Evolutionary conservation across 345 rosid genomes (phyloP).

Genomic region (Citrus cavaleriei): DNA sequence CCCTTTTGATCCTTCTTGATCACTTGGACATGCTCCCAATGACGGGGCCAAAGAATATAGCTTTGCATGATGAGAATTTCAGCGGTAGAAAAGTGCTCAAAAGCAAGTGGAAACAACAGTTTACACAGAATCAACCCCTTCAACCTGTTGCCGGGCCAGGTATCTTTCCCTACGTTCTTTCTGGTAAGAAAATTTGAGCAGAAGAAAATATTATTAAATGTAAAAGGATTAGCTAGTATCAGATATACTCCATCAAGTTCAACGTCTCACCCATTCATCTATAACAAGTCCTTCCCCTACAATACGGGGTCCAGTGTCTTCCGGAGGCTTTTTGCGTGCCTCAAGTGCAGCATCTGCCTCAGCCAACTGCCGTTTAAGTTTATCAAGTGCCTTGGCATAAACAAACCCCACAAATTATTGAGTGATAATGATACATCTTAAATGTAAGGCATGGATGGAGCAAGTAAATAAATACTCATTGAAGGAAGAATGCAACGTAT

Average conservation of each 20-base stretch:
- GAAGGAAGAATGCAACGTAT: neutral
- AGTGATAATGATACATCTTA: neutral
- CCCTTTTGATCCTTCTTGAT: neutral
- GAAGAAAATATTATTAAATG: neutral
- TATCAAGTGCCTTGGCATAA: slow-evolving; percentile 43
- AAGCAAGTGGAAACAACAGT: slow-evolving; percentile 7
- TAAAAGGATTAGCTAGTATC: neutral
- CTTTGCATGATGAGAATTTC: slow-evolving; percentile 11
- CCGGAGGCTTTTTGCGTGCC: slow-evolving; percentile 54
- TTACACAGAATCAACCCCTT: slow-evolving; percentile 42
- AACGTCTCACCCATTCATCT: slow-evolving; percentile 64
- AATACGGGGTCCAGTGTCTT: slow-evolving; percentile 42
- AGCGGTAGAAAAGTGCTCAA: slow-evolving; percentile 1
- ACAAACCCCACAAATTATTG: neutral
- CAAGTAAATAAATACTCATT: neutral
- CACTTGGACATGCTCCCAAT: neutral
- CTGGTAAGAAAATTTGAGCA: slow-evolving; percentile 21
- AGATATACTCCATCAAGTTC: neutral
- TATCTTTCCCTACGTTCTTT: slow-evolving; percentile 77
- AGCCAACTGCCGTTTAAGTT: slow-evolving; percentile 55
- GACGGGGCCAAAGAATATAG: slow-evolving; percentile 2
- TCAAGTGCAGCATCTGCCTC: slow-evolving; percentile 64
- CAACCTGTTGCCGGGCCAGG: slow-evolving; percentile 62
- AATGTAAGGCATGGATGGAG: neutral
- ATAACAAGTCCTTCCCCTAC: slow-evolving; percentile 69